Conservation (phyloP, 768 basidiomycete genomes). For the Suillus spraguei region DNA sequence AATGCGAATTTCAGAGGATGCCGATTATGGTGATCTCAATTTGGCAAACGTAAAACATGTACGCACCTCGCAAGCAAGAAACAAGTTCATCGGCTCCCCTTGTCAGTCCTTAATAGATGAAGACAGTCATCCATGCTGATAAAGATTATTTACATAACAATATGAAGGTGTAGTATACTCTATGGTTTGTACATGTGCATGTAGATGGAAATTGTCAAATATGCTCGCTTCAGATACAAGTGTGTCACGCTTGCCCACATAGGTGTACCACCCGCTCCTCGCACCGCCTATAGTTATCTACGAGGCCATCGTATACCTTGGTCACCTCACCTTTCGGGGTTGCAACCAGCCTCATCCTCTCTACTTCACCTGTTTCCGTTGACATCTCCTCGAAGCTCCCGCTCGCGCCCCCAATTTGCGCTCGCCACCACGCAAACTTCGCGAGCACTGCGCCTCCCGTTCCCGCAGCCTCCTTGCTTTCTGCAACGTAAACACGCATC, state of each 20-base stretch:
- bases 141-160: neutral
- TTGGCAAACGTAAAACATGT: no score
- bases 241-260: conserved; percentile 16
- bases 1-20: neutral
- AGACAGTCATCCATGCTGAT: neutral
- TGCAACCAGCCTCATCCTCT: conserved; percentile 62
- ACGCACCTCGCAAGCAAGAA: neutral
- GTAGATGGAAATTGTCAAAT: neutral
- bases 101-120: neutral
- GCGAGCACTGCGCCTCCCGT: conserved; percentile 75
- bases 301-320: conserved; percentile 54
- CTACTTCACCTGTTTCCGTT: conserved; percentile 41
- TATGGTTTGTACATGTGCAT: neutral
- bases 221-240: neutral
- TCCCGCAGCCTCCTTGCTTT: conserved; percentile 69
- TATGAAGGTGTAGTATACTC: neutral
- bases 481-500: conserved; percentile 71
- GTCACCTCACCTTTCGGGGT: conserved; percentile 49
- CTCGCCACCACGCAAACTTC: conserved; percentile 70
- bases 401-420: conserved; percentile 34
- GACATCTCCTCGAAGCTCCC: conserved; percentile 70
- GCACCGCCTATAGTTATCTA: conserved; percentile 55
- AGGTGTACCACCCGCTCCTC: conserved; percentile 51
- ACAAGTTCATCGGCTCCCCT: neutral
- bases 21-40: neutral